Percentiles rank a stretch among this genome's conserved stretches.
Evolutionary conservation across 371 early-diverging fungal genomes (phyloP).

Genomic region (Lichtheimia corymbifera): DNA sequence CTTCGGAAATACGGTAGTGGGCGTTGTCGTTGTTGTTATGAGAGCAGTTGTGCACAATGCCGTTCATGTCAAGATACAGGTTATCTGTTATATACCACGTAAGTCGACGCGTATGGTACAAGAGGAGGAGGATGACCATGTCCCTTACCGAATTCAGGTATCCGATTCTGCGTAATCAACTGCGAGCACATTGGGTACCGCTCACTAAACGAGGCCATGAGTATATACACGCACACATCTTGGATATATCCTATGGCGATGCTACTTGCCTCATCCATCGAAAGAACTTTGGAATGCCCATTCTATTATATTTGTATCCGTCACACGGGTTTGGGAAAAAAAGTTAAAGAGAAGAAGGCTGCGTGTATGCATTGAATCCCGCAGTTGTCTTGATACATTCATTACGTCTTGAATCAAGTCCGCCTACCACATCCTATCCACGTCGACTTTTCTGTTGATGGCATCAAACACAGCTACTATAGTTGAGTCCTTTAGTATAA

Average conservation of each 20-base stretch:
- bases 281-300: slow-evolving; percentile 92
- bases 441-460: no score
- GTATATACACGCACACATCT: neutral
- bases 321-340: neutral
- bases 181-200: slow-evolving; percentile 95
- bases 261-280: slow-evolving; percentile 78
- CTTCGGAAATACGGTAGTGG: slow-evolving; percentile 79
- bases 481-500: no score
- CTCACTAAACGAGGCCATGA: slow-evolving; percentile 58
- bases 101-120: neutral
- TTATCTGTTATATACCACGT: slow-evolving; percentile 56
- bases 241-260: neutral
- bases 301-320: slow-evolving; percentile 20
- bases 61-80: slow-evolving; percentile 99
- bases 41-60: slow-evolving; percentile 98
- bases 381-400: no score
- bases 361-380: no score
- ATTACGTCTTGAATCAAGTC: no score
- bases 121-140: neutral
- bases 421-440: no score
- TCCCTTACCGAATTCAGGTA: slow-evolving; percentile 92
- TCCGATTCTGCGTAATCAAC: slow-evolving; percentile 80
- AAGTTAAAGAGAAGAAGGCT: no score
- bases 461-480: no score
- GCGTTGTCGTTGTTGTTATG: slow-evolving; percentile 89